phyloP scores from a whole-genome alignment of 345 rosid species.

The Erysimum cheiranthoides region DNA sequence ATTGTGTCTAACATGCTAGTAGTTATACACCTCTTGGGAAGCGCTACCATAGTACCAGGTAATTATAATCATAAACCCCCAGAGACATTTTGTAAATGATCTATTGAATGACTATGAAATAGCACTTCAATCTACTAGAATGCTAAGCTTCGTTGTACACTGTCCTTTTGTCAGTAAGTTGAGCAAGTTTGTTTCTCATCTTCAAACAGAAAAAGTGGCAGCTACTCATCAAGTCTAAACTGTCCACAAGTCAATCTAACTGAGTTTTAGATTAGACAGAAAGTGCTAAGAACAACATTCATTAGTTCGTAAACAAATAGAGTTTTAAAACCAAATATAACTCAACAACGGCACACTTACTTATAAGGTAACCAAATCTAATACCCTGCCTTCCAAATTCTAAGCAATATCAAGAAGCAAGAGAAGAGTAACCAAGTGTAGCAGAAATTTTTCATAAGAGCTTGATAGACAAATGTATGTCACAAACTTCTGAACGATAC shows the following conservation, averaged over 20 bases:
- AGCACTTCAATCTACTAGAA: neutral
- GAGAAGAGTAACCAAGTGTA: neutral
- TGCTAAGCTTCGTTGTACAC: neutral
- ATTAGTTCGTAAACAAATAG: neutral
- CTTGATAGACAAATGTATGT: neutral
- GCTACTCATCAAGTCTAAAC: neutral
- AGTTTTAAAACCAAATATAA: neutral
- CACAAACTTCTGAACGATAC: neutral
- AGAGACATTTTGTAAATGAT: neutral
- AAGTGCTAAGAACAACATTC: neutral
- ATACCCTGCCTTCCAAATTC: neutral
- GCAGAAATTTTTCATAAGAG: neutral
- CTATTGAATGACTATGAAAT: neutral
- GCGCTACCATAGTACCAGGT: slow-evolving; percentile 76
- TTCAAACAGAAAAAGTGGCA: neutral
- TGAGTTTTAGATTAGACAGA: neutral
- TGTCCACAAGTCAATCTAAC: neutral
- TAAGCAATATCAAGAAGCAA: slow-evolving; percentile 1
- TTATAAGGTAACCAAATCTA: too few species aligned
- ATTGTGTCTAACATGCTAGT: slow-evolving; percentile 61
- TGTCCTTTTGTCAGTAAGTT: neutral
- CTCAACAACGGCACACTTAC: neutral
- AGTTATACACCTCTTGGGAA: slow-evolving; percentile 65
- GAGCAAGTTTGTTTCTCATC: neutral
- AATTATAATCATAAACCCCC: neutral